These are phyloP conservation scores for Colletotrichum gloeosporioides DNA, from an alignment of 2,329 filamentous ascomycete genomes.

Conservation along the genomic window DNA sequence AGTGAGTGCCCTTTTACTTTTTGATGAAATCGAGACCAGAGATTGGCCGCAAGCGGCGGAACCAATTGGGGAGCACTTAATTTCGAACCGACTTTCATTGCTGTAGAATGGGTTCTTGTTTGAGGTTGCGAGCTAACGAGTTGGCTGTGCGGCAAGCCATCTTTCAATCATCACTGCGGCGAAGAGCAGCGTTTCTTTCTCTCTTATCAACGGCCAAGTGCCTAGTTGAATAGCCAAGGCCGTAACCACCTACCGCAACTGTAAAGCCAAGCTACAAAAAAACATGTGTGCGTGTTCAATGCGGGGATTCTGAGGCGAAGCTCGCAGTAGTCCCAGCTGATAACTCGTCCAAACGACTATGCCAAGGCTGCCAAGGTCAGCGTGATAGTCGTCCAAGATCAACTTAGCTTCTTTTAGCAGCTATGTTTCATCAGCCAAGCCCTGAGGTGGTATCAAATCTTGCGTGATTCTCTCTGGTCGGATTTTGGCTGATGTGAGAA, in stretches of 20 bases:
- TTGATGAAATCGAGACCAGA: background rate
- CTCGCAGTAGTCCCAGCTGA: background rate
- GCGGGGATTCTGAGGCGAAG: background rate
- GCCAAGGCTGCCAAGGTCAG: background rate
- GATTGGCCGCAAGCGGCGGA: background rate
- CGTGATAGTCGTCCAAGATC: background rate
- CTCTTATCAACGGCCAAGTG: background rate
- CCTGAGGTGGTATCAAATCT: background rate
- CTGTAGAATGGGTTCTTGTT: background rate
- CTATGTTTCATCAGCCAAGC: background rate
- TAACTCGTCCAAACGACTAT: background rate
- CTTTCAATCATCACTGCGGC: background rate
- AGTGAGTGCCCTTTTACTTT: background rate
- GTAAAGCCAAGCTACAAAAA: background rate
- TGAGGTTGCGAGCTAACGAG: background rate
- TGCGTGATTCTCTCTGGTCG: background rate
- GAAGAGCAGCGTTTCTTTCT: background rate
- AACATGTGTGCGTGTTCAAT: background rate
- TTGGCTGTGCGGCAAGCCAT: background rate
- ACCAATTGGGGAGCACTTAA: background rate
- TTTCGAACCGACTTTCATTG: background rate
- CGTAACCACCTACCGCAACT: background rate
- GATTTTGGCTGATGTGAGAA: background rate
- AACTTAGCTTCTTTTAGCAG: constrained; percentile 1
- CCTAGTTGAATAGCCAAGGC: background rate